phyloP scores from a whole-genome alignment of 2,329 filamentous ascomycete species.

The Exutisphaerella laricina region DNA sequence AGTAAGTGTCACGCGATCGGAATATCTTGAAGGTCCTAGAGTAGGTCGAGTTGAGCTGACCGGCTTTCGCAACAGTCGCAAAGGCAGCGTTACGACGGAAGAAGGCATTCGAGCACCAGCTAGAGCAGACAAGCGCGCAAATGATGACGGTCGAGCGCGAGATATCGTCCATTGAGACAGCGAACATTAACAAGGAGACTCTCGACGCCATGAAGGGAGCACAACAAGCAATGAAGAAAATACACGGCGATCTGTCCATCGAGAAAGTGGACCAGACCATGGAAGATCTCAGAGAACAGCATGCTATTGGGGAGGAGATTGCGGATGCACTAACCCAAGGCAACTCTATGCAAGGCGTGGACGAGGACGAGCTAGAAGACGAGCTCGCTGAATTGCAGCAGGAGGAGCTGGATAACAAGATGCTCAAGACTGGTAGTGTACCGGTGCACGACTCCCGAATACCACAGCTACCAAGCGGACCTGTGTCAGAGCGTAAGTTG shows the following conservation, averaged over 20 bases:
- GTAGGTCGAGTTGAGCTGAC: background rate
- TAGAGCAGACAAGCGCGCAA: conserved; percentile 85
- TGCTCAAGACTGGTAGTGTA: conserved; percentile 81
- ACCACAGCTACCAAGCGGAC: conserved; percentile 68
- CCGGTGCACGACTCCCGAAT: conserved; percentile 76
- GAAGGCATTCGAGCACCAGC: conserved; percentile 85
- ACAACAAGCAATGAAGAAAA: conserved; percentile 82
- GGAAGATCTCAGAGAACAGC: conserved; percentile 88
- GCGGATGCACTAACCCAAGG: conserved; percentile 71
- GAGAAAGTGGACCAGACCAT: conserved; percentile 95
- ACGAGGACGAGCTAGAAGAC: conserved; percentile 79
- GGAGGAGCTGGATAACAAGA: conserved; percentile 86
- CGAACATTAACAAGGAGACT: conserved; percentile 98
- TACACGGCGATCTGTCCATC: conserved; percentile 83
- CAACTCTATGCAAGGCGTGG: conserved; percentile 63
- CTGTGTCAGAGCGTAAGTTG: conserved; percentile 68
- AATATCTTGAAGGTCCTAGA: background rate
- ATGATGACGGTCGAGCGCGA: conserved; percentile 91
- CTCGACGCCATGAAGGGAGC: conserved; percentile 90
- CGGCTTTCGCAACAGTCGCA: conserved; percentile 56
- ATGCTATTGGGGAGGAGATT: conserved; percentile 90
- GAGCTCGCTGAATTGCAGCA: conserved; percentile 86
- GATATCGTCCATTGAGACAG: conserved; percentile 93
- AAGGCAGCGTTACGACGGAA: conserved; percentile 87
- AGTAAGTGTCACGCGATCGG: conserved; percentile 52